Base-by-base conservation (phyloP, 23 red algal species). In the Pyropia haitanensis region DNA sequence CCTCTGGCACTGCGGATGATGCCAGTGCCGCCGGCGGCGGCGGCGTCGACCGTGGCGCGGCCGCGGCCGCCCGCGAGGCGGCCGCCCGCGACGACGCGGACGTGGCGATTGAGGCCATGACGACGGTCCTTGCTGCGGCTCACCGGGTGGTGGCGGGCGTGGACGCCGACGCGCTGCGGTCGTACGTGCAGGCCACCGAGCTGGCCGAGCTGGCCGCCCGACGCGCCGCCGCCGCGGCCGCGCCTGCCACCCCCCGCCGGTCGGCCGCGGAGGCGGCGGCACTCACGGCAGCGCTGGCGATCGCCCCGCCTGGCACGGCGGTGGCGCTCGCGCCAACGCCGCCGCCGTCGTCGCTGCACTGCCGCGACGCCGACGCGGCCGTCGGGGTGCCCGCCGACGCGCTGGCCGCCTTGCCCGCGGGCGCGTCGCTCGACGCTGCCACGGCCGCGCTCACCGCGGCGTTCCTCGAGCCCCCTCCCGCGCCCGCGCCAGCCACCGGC, bases 161-260 rank as follows among this genome's bases (percentile, higher is more conserved):
- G 32, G 69, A 74, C 50, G 85, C 70, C 12, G 62, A 60, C 18
- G 16, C 63, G 39, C 56, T 90, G 31, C 67, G 75, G 19, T 63
- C 75, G 10, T 90, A 81, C 61, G 67, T 80, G 16, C 72, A 80
- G 32, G 21, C 28, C 33, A 52, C 71, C 3, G 85, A 90, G 73
- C 58, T 75, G 8, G 56, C 67, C 27, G 73, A 74, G 52, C 60
- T 63, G 48, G 85, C 80, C 60, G 57, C 67, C 30, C 74, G 76
- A 21, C 70, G 70, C 5, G 39, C 39, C 10, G 39, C 39, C 39
- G 39, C 5, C 39, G 39, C 39, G 39, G 39, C 10, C 10, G 2
- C 7, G 5, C 1, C 39, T 46, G 4, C 7, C 10, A 12, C 19
- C 55, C 76, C 8, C 30, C 56, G 24, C 80, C 64, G 22, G 56